A percentile compares a stretch with the other conserved stretches of the same genome.
These are phyloP conservation scores for Dactylellina leptospora DNA, from an alignment of 2,329 filamentous ascomycete species.

Conservation along the genomic window DNA sequence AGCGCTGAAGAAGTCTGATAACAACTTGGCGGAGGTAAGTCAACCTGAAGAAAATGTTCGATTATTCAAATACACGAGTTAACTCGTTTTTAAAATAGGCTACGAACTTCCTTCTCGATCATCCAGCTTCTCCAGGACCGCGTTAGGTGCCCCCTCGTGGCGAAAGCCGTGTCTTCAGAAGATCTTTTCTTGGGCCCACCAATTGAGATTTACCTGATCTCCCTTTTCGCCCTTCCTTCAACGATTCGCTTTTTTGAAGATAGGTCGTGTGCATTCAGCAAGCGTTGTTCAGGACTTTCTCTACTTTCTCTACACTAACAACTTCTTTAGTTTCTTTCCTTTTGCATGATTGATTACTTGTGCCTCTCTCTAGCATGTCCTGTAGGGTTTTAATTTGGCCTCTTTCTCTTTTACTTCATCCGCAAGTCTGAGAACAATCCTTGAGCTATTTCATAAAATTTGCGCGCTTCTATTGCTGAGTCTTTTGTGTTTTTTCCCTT, in stretches of 20 bases:
- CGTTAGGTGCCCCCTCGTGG: slow-evolving; percentile 13
- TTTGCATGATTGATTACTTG: slow-evolving; percentile 2
- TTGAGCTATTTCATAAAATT: slow-evolving; percentile 13
- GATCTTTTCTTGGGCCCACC: not conserved
- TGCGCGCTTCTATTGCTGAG: not conserved
- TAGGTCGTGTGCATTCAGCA: slow-evolving; percentile 48
- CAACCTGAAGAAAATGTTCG: not conserved
- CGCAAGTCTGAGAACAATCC: slow-evolving; percentile 12
- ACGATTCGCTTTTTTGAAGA: slow-evolving; percentile 26
- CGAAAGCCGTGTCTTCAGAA: slow-evolving; percentile 15
- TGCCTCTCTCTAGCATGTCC: slow-evolving; percentile 1
- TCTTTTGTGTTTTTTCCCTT: slow-evolving; percentile 14
- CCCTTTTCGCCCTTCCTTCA: slow-evolving; percentile 17
- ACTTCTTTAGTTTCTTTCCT: slow-evolving; percentile 8
- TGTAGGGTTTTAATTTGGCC: slow-evolving; percentile 26
- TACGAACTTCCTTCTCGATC: slow-evolving; percentile 50
- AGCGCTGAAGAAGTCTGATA: slow-evolving; percentile 93
- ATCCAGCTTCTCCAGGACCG: slow-evolving; percentile 43
- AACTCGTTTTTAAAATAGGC: slow-evolving; percentile 44
- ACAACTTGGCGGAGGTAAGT: slow-evolving; percentile 91
- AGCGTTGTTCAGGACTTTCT: slow-evolving; percentile 50
- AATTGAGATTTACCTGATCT: too few relatives aligned
- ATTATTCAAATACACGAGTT: too few relatives aligned
- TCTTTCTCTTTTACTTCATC: not conserved
- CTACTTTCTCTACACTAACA: slow-evolving; percentile 19